Evolutionary conservation across 306 rosid species (phyloP).

Genomic region (Pterocarpus santalinus): DNA sequence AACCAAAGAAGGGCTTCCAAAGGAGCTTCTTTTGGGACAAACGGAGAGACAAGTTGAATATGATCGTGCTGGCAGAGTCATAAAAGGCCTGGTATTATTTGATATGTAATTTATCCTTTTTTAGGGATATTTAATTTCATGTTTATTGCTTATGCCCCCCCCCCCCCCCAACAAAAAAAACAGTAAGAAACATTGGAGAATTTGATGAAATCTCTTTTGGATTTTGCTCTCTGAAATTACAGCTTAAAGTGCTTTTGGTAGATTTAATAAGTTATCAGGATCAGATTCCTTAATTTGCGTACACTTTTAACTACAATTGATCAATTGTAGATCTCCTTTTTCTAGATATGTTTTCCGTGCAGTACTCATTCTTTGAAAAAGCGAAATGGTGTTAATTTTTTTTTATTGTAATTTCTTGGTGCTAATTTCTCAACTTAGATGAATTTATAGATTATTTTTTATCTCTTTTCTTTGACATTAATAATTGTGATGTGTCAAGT

Average conservation of each 20-base stretch:
- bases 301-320: background rate
- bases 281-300: background rate
- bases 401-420: background rate
- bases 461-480: background rate
- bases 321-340: background rate
- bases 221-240: constrained; percentile 23
- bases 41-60: constrained; percentile 71
- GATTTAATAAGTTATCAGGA: background rate
- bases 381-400: background rate
- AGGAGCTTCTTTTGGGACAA: constrained; percentile 74
- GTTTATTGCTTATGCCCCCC: background rate
- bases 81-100: constrained; percentile 61
- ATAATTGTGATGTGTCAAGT: background rate
- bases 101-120: background rate
- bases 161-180: too few species aligned
- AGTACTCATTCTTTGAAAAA: background rate
- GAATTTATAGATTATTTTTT: background rate
- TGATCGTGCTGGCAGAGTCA: constrained; percentile 69
- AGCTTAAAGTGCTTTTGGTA: background rate
- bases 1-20: constrained; percentile 60
- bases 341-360: background rate
- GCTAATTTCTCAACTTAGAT: background rate
- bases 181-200: background rate
- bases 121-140: constrained; percentile 8
- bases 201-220: background rate